Conservation (phyloP, 2,329 filamentous ascomycete genomes). For the Diplocarpon mali region DNA sequence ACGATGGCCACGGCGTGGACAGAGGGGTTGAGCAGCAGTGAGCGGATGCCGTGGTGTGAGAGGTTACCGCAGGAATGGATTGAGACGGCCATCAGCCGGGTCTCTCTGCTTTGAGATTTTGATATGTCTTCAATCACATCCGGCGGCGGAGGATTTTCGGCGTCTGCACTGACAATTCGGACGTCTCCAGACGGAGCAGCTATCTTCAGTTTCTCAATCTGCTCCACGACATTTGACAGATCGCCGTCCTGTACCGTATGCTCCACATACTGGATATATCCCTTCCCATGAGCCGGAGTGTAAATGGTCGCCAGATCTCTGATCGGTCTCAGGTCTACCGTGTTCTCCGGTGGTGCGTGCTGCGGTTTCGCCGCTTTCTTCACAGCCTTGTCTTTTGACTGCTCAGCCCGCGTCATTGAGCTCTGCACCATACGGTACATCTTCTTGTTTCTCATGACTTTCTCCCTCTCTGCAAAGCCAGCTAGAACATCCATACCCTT, state of each 20-base stretch:
- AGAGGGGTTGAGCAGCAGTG: conserved; percentile 69
- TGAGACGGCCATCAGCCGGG: conserved; percentile 73
- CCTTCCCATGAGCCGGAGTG: conserved; percentile 48
- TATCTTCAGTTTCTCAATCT: conserved; percentile 39
- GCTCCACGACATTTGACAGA: conserved; percentile 52
- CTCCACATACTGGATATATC: conserved; percentile 67
- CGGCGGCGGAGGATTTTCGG: conserved; percentile 7
- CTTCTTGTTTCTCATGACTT: conserved; percentile 76
- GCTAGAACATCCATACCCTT: conserved; percentile 76
- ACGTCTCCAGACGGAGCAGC: conserved; percentile 10
- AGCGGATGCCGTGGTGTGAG: conserved; percentile 86
- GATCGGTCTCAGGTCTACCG: conserved; percentile 38
- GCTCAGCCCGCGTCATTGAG: conserved; percentile 30
- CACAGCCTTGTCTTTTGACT: conserved; percentile 32
- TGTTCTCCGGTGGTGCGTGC: conserved; percentile 19
- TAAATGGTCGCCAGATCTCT: conserved; percentile 42
- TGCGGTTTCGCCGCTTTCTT: conserved; percentile 28
- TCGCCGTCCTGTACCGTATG: conserved; percentile 65
- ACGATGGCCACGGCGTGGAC: conserved; percentile 91
- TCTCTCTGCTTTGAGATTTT: conserved; percentile 21
- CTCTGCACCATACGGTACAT: conserved; percentile 39
- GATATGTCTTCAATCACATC: conserved; percentile 11
- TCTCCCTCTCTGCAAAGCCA: conserved; percentile 60
- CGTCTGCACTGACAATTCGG: conserved; percentile 14
- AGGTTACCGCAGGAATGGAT: conserved; percentile 97